These are phyloP conservation scores for Wickerhamia fluorescens DNA, from an alignment of 805 yeast genomes.

Conservation along the genomic window DNA sequence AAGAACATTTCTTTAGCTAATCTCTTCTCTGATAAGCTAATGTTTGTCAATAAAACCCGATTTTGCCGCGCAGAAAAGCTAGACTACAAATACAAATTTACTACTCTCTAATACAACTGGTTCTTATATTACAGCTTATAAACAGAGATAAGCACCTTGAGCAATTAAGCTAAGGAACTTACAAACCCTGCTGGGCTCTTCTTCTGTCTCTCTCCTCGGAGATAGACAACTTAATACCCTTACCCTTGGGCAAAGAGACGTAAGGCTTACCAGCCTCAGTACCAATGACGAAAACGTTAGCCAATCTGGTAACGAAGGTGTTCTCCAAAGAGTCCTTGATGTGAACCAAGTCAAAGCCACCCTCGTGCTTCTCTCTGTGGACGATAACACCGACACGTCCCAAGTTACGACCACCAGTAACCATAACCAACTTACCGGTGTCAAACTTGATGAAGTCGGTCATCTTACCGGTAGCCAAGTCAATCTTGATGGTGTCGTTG, in stretches of 20 bases:
- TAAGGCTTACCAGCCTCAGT: conserved; percentile 35
- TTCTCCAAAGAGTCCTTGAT: conserved; percentile 35
- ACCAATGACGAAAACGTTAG: conserved; percentile 36
- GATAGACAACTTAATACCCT: conserved; percentile 37
- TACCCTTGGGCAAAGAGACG: conserved; percentile 39
- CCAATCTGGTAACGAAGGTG: conserved; percentile 37
- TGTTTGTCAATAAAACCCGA: no score
- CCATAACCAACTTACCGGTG: conserved; percentile 36
- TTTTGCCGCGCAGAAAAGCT: no score
- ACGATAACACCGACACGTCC: conserved; percentile 38
- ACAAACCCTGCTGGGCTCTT: conserved; percentile 35
- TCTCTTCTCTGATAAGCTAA: no score
- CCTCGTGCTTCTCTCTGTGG: conserved; percentile 38
- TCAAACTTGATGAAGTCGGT: conserved; percentile 32
- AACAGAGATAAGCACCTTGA: no score
- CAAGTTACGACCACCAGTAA: conserved; percentile 38
- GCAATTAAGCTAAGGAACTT: no score
- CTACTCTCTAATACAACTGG: no score
- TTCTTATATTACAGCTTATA: no score
- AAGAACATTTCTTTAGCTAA: no score
- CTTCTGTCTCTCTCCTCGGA: conserved; percentile 40
- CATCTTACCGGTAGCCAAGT: conserved; percentile 20
- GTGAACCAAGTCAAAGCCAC: conserved; percentile 38
- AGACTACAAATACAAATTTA: no score
- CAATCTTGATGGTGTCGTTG: conserved; percentile 20